These are phyloP conservation scores for Podila verticillata DNA, from an alignment of 192 early-diverging fungal genomes.

Conservation along the genomic window DNA sequence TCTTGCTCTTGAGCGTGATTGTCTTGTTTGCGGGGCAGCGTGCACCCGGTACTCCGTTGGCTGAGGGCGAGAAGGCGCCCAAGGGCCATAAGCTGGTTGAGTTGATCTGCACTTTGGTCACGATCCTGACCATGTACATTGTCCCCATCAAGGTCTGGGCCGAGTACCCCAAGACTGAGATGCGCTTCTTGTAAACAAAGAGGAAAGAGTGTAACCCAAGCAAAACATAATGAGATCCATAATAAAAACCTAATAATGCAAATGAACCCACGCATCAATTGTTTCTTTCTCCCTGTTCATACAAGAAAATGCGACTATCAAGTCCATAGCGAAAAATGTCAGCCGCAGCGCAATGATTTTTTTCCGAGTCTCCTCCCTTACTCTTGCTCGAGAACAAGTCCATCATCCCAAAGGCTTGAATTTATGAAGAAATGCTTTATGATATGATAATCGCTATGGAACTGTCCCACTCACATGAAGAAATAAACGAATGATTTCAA, in stretches of 20 bases:
- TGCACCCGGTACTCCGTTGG: conserved; percentile 26
- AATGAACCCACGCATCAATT: too few relatives aligned
- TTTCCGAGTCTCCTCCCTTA: too few relatives aligned
- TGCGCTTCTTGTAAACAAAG: conserved; percentile 23
- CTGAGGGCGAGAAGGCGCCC: conserved; percentile 20
- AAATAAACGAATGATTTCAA: background rate
- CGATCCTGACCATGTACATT: conserved; percentile 51
- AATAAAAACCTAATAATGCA: too few relatives aligned
- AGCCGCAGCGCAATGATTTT: too few relatives aligned
- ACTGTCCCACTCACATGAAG: background rate
- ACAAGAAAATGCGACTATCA: too few relatives aligned
- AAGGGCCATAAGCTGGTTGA: conserved; percentile 48
- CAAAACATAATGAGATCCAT: too few relatives aligned
- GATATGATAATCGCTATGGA: background rate
- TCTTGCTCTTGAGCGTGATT: conserved; percentile 31
- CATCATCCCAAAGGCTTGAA: too few relatives aligned
- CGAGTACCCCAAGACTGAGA: conserved; percentile 37
- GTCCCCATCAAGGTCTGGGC: conserved; percentile 49
- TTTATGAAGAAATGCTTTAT: background rate
- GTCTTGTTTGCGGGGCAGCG: conserved; percentile 35
- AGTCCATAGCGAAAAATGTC: too few relatives aligned
- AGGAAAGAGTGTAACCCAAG: too few relatives aligned
- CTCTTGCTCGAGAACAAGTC: too few relatives aligned
- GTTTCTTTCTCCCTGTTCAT: too few relatives aligned
- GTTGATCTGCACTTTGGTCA: conserved; percentile 40